Base-by-base conservation (phyloP, 2,329 filamentous ascomycete species). In the Pseudogymnoascus sp. region DNA sequence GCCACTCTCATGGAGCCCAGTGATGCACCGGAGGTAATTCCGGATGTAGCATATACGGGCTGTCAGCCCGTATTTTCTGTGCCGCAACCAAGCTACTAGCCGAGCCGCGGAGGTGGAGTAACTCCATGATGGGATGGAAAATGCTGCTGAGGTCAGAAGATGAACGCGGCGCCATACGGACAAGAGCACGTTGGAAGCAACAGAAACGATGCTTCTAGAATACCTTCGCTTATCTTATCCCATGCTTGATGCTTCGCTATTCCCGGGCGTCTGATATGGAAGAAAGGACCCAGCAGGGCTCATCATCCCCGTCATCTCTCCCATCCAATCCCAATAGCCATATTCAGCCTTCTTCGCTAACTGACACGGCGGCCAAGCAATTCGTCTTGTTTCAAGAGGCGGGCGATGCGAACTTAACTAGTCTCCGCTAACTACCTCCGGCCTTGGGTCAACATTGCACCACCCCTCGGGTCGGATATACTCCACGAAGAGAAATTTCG, bases 341-440 rank as follows among this genome's bases (percentile, higher is more conserved):
- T 54, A 57, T 19, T 57, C 51, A 57, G 51, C 51, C 51, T 57
- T 57, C 16, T 57, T 57, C 51, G 51, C 51, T 57, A 57, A 57
- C 51, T 57, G 51, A 57, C 28, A 57, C 51, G 16, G 16, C 51
- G 16, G 51, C 51, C 51, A 57, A 57, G 51, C n/a, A 57, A 36
- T 31, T 34, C 28, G 16, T 34, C 51, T 34, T 34, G 51, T 57
- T 57, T 57, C 51, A 57, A 57, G 51, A 57, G 51, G 51, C 51
- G 51, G 51, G n/a, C 51, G 51, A 57, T 57, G 28, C 16, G 28
- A 57, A 57, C 51, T 57, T 57, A 57, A 57, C 51, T 57, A 57
- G 51, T 34, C 51, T 34, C 51, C 51, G 51, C 25, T 57, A 57
- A 10, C 28, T 57, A 19, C 28, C 28, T 11, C 10, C 11, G 28